A percentile compares a stretch with the other conserved stretches of the same genome.
These are phyloP conservation scores for Endogone sp. DNA, from an alignment of 192 early-diverging fungal genomes.

Conservation along the genomic window DNA sequence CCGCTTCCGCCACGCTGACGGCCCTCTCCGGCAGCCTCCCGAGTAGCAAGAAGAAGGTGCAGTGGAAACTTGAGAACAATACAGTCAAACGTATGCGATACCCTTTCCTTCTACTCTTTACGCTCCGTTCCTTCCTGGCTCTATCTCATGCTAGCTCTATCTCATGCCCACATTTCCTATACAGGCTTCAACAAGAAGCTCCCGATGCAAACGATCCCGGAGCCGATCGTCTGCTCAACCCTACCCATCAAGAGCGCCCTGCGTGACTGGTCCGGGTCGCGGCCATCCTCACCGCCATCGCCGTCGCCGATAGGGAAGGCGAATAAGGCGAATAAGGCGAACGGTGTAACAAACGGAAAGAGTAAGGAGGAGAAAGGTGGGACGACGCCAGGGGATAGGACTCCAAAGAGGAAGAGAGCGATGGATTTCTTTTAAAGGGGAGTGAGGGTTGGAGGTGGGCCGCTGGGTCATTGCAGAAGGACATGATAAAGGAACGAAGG, in stretches of 20 bases:
- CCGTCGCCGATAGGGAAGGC: neutral
- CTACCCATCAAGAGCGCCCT: neutral
- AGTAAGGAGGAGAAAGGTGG: slow-evolving; percentile 23
- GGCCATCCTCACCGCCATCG: neutral
- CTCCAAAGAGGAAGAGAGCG: neutral
- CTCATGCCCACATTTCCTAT: neutral
- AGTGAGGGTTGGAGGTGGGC: no score
- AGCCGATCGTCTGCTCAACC: slow-evolving; percentile 1
- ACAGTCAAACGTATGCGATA: neutral
- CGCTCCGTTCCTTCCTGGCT: neutral
- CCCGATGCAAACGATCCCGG: neutral
- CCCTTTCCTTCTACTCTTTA: slow-evolving; percentile 2
- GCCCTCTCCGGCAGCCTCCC: neutral
- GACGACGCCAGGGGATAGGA: neutral
- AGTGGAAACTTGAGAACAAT: neutral
- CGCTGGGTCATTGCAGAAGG: no score
- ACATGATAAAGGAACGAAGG: no score
- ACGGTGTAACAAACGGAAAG: slow-evolving; percentile 8
- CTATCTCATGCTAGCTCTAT: neutral
- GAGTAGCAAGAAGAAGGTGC: neutral
- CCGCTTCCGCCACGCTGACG: neutral
- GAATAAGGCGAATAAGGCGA: neutral
- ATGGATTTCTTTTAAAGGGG: neutral
- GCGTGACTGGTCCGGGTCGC: neutral
- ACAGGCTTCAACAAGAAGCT: neutral